Percentiles rank a stretch among this genome's conserved stretches.
phyloP scores from a whole-genome alignment of 164 flowering plant genomes.

The Dillenia suffruticosa region DNA sequence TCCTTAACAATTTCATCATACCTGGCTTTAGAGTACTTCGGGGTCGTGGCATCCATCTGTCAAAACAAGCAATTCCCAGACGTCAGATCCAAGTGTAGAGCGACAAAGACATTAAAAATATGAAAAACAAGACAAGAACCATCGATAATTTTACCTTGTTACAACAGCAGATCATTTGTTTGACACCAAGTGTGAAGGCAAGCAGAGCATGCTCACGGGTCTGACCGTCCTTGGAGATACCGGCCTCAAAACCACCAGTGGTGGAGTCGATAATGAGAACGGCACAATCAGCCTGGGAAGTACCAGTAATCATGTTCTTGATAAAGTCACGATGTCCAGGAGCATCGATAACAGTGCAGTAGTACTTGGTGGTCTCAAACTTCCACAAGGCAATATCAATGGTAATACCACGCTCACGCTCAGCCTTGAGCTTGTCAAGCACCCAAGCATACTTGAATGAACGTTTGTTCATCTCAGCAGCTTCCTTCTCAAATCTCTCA shows the following conservation, averaged over 20 bases:
- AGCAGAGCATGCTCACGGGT: slow-evolving; percentile 27
- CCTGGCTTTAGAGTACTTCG: slow-evolving; percentile 40
- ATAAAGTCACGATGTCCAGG: slow-evolving; percentile 24
- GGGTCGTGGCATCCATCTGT: slow-evolving; percentile 49
- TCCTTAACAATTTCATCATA: slow-evolving; percentile 47
- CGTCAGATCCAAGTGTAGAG: background rate
- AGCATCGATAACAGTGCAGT: slow-evolving; percentile 29
- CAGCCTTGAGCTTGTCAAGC: slow-evolving; percentile 33
- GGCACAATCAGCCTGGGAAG: slow-evolving; percentile 26
- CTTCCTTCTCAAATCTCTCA: slow-evolving; percentile 25
- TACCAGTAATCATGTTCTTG: slow-evolving; percentile 26
- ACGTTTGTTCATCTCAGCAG: slow-evolving; percentile 25
- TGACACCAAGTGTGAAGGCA: slow-evolving; percentile 28
- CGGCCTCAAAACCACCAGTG: slow-evolving; percentile 25
- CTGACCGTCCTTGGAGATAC: slow-evolving; percentile 27
- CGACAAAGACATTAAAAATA: background rate
- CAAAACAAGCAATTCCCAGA: background rate
- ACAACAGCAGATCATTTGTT: slow-evolving; percentile 25
- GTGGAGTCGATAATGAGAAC: slow-evolving; percentile 25
- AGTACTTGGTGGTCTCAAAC: slow-evolving; percentile 27
- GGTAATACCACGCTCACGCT: slow-evolving; percentile 65
- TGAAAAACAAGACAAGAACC: background rate
- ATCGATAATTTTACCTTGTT: slow-evolving; percentile 12
- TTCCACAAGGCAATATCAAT: slow-evolving; percentile 65
- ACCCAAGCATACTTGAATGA: slow-evolving; percentile 28